Evolutionary conservation across 2,329 filamentous ascomycete species (phyloP), one percentile per base, ranked within the genome.

Genomic region (Lecanicillium sp.): DNA sequence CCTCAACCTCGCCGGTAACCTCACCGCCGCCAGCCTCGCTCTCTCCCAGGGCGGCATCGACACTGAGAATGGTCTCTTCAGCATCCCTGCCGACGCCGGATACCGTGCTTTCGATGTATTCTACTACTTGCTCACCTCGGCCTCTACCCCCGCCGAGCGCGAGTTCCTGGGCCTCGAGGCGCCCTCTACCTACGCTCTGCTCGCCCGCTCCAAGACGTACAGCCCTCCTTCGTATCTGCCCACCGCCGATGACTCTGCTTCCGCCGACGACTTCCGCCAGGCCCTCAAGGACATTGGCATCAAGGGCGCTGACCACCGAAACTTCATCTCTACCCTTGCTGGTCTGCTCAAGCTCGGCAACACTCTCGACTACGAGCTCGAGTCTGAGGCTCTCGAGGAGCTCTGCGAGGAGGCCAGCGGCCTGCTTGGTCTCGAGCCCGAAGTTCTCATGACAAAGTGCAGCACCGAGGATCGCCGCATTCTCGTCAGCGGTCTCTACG

Each of bases 51-150:
- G 88, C 3, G 93, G 93, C 15, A 86, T 98, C 51, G 87, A 98
- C 62, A 93, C 90, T 0, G 69, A 75, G 17, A 81, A 81, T 53
- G 93, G 91, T 35, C 73, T 98, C 10, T 72, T 96, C 14, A 82
- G 86, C 49, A 81, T 98, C 14, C 87, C 93, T 0, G 67, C 82
- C 0, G 83, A 95, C 61, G 62, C 81, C 6, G 93, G 93, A 11
- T 89, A 89, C 66, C 84, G 93, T 53, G 93, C 91, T 3, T 98
- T 98, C 58, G 91, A 98, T 61, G 93, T 95, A 42, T 97, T 98
- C 62, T 97, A 98, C 70, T 97, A 96, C 60, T 80, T 98, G 1
- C 76, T 97, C 35, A 94, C 90, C 0, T 90, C 87, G n/a, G 86
- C 87, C 1, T 95, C 93, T 0, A 93, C 88, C 1, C 82, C 86